Conservation (phyloP, 257 asterid genomes). For the Apocynum venetum region DNA sequence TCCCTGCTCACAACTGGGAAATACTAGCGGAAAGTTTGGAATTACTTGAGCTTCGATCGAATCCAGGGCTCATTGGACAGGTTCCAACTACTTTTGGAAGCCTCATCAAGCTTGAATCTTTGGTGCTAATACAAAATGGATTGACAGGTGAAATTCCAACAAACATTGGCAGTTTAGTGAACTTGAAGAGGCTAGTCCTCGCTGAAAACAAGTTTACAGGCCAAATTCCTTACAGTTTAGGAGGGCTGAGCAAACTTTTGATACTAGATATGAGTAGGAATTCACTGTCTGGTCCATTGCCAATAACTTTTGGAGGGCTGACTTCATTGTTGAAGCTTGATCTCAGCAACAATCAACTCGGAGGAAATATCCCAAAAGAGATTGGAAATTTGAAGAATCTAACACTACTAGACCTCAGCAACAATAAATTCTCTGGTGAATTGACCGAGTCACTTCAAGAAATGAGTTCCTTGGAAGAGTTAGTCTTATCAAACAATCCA, state of each 20-base stretch:
- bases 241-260: conserved; percentile 46
- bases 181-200: conserved; percentile 54
- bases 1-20: conserved; percentile 62
- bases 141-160: conserved; percentile 52
- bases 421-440: conserved; percentile 61
- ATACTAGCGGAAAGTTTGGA: conserved; percentile 44
- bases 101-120: conserved; percentile 60
- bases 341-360: conserved; percentile 48
- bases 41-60: conserved; percentile 68
- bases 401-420: conserved; percentile 73
- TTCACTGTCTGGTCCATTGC: conserved; percentile 53
- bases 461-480: conserved; percentile 58
- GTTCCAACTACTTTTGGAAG: conserved; percentile 54
- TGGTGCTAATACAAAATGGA: conserved; percentile 72
- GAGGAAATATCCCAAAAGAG: conserved; percentile 50
- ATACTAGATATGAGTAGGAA: conserved; percentile 80
- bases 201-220: conserved; percentile 52
- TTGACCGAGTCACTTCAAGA: conserved; percentile 51
- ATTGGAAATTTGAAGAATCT: conserved; percentile 45
- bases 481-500: conserved; percentile 75
- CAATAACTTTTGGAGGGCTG: conserved; percentile 50
- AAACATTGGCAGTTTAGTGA: conserved; percentile 46
- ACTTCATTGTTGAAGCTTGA: conserved; percentile 74
- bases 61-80: conserved; percentile 63
- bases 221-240: conserved; percentile 49